Conservation (phyloP, 306 rosid species). For the Hippophae gyantsensis region DNA sequence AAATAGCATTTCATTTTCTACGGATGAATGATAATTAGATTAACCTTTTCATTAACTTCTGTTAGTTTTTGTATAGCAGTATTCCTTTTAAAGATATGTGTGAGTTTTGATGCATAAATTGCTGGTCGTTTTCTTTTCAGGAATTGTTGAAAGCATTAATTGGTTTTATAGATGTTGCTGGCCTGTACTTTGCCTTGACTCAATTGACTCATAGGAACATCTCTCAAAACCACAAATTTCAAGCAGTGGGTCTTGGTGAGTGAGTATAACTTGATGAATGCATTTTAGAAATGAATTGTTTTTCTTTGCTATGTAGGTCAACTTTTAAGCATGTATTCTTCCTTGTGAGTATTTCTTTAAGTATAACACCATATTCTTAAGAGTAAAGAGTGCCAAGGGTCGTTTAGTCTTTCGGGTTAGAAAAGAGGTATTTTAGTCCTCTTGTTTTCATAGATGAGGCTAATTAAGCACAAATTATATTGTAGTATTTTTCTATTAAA, state of each 20-base stretch:
- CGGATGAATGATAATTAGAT: too few species aligned
- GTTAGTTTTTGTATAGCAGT: background rate
- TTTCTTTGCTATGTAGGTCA: background rate
- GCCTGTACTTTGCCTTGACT: slow-evolving; percentile 95
- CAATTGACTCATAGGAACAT: slow-evolving; percentile 95
- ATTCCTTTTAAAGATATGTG: background rate
- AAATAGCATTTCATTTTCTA: too few species aligned
- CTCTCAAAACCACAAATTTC: slow-evolving; percentile 95
- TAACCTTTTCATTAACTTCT: too few species aligned
- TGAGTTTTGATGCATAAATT: slow-evolving; percentile 9
- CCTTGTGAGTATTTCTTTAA: too few species aligned
- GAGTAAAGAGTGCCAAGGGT: too few species aligned
- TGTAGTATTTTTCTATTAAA: too few species aligned
- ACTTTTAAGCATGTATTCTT: too few species aligned
- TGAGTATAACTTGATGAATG: slow-evolving; percentile 34
- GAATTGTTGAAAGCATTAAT: slow-evolving; percentile 91
- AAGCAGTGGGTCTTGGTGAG: slow-evolving; percentile 99
- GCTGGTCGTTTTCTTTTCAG: slow-evolving; percentile 32
- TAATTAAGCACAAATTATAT: too few species aligned
- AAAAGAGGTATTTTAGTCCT: too few species aligned
- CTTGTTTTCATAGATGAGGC: too few species aligned
- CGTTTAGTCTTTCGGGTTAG: too few species aligned
- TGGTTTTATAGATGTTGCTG: slow-evolving; percentile 95
- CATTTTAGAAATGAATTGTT: background rate
- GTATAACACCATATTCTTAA: too few species aligned